Percentiles rank a stretch among this genome's conserved stretches.
phyloP scores from a whole-genome alignment of 371 early-diverging fungal genomes.

The Umbelopsis sp. region DNA sequence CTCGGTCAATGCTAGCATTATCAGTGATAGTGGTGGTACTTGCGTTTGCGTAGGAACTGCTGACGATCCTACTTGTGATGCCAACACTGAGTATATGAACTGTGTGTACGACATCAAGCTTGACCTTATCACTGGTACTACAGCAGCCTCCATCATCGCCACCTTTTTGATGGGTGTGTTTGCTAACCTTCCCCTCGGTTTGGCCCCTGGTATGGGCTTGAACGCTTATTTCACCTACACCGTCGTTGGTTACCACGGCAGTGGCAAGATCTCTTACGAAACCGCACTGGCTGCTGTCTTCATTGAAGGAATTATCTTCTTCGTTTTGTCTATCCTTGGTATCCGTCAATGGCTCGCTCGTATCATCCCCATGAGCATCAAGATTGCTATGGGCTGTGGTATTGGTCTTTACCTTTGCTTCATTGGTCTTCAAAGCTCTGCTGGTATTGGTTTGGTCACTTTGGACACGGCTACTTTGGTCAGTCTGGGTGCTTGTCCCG shows the following conservation, averaged over 20 bases:
- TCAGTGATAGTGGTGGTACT: constrained; percentile 76
- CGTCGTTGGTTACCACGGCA: constrained; percentile 78
- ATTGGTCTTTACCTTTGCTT: constrained; percentile 79
- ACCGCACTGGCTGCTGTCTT: constrained; percentile 80
- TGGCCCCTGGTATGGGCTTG: constrained; percentile 83
- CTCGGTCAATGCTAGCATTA: constrained; percentile 76
- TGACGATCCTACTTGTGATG: constrained; percentile 50
- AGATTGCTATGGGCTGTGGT: constrained; percentile 75
- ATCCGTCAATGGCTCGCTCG: constrained; percentile 80
- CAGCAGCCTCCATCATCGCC: constrained; percentile 68
- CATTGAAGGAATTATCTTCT: constrained; percentile 79
- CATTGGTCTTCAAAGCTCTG: constrained; percentile 76
- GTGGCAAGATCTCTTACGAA: constrained; percentile 67
- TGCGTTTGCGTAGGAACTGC: constrained; percentile 62
- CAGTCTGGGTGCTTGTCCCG: constrained; percentile 64
- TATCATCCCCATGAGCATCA: constrained; percentile 72
- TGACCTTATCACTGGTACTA: constrained; percentile 73
- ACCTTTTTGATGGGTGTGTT: constrained; percentile 69
- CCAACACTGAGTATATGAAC: constrained; percentile 54
- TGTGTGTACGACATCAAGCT: constrained; percentile 69
- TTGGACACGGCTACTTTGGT: constrained; percentile 67
- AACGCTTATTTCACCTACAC: constrained; percentile 84
- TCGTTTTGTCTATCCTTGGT: constrained; percentile 71
- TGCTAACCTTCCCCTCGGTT: constrained; percentile 77
- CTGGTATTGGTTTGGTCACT: constrained; percentile 77